Evolutionary conservation across 1,284 basidiomycete genomes (phyloP).

Genomic region (Schizophyllum amplum): DNA sequence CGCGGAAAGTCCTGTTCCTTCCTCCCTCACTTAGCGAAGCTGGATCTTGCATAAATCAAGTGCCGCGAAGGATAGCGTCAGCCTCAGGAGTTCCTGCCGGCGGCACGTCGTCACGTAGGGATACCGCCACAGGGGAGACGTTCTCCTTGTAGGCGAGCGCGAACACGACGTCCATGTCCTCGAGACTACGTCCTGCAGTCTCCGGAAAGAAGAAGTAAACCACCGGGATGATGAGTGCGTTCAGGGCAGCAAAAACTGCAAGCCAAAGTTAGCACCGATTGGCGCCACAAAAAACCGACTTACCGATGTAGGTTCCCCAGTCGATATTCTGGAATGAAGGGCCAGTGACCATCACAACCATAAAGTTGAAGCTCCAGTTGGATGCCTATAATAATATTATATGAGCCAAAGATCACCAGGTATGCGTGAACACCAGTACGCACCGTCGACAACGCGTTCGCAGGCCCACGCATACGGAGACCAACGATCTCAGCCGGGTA

Average conservation of each 20-base stretch:
- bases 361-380: constrained; percentile 59
- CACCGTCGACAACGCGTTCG: constrained; percentile 53
- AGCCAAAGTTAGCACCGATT: constrained; percentile 11
- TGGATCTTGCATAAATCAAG: neutral
- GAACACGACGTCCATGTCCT: constrained; percentile 60
- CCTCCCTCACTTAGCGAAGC: too few species aligned
- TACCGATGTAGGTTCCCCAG: constrained; percentile 50
- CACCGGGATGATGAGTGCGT: constrained; percentile 51
- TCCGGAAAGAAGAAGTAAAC: constrained; percentile 56
- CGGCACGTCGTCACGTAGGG: constrained; percentile 47
- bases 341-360: constrained; percentile 57
- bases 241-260: constrained; percentile 48
- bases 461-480: constrained; percentile 54
- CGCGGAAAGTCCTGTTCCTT: too few species aligned
- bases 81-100: constrained; percentile 45
- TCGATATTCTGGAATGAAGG: constrained; percentile 56
- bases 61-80: constrained; percentile 32
- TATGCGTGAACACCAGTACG: constrained; percentile 12
- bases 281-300: constrained; percentile 20
- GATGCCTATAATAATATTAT: constrained; percentile 21
- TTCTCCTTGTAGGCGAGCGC: constrained; percentile 49
- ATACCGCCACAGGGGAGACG: constrained; percentile 48
- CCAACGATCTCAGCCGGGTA: constrained; percentile 63
- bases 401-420: neutral
- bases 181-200: constrained; percentile 1